These are phyloP conservation scores for Colletotrichum tropicicola DNA, from an alignment of 2,329 filamentous ascomycete genomes.

Conservation along the genomic window DNA sequence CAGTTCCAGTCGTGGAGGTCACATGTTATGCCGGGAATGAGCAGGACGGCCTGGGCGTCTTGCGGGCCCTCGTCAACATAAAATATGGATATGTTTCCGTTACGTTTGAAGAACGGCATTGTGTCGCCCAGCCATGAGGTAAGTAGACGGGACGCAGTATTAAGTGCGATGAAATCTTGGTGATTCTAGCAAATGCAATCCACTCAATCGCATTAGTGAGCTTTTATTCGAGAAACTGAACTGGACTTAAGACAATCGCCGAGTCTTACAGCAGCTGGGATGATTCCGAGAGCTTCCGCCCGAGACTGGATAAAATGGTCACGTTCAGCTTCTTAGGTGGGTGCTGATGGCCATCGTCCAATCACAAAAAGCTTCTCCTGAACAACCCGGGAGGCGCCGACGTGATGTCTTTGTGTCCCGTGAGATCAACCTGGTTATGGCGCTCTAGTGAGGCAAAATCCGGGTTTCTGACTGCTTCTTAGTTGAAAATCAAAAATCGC, in stretches of 20 bases:
- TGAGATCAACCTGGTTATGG: too few species aligned
- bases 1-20: slow-evolving; percentile 17
- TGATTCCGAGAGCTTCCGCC: not conserved
- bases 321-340: not conserved
- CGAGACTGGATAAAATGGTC: not conserved
- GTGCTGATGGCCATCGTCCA: not conserved
- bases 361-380: not conserved
- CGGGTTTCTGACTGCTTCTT: too few species aligned
- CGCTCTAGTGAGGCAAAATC: too few species aligned
- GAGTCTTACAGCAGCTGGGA: not conserved
- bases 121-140: too few species aligned
- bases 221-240: not conserved
- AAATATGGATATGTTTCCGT: slow-evolving; percentile 13
- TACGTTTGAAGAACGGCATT: slow-evolving; percentile 15
- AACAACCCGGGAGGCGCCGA: not conserved
- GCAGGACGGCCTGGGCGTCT: not conserved
- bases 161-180: not conserved
- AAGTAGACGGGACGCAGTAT: too few species aligned
- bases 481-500: too few species aligned
- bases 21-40: slow-evolving; percentile 6
- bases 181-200: not conserved
- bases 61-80: slow-evolving; percentile 11
- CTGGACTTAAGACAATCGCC: not conserved
- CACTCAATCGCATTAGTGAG: too few species aligned
- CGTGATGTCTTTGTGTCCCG: not conserved